Evolutionary conservation across 805 yeast genomes (phyloP).

Genomic region (Candida tammaniensis): DNA sequence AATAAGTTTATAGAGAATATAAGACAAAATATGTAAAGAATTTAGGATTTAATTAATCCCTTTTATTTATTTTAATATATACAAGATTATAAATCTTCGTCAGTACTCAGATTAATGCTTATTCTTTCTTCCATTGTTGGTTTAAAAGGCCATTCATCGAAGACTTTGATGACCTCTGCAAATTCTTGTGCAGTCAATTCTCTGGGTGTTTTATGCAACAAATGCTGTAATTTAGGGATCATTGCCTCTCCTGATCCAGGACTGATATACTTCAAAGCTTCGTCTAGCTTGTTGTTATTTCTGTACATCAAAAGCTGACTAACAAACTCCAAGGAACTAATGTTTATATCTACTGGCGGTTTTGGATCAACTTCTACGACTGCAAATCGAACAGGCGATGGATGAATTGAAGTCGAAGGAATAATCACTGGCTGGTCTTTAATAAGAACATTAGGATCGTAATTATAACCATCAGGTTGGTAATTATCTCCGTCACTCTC

Average conservation of each 20-base stretch:
- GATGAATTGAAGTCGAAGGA: constrained; percentile 25
- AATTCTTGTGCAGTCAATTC: constrained; percentile 58
- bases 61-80: too few relatives aligned
- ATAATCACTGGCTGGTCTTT: constrained; percentile 35
- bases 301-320: constrained; percentile 57
- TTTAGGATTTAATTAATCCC: too few relatives aligned
- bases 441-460: constrained; percentile 35
- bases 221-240: constrained; percentile 23
- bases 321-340: constrained; percentile 67
- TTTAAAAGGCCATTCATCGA: constrained; percentile 82
- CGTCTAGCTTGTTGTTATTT: constrained; percentile 32
- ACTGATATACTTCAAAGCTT: constrained; percentile 57
- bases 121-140: constrained; percentile 40
- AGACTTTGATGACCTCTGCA: constrained; percentile 46
- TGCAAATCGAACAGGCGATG: constrained; percentile 40
- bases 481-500: constrained; percentile 19
- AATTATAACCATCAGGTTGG: constrained; percentile 27
- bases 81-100: too few relatives aligned
- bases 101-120: constrained; percentile 12
- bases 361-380: constrained; percentile 55
- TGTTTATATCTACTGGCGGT: constrained; percentile 23
- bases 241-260: constrained; percentile 74
- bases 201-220: constrained; percentile 42
- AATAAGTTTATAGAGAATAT: too few relatives aligned
- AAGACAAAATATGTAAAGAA: too few relatives aligned